phyloP scores from a whole-genome alignment of 225 moss, liverwort and hornwort species.

The Physcomitrium patens region DNA sequence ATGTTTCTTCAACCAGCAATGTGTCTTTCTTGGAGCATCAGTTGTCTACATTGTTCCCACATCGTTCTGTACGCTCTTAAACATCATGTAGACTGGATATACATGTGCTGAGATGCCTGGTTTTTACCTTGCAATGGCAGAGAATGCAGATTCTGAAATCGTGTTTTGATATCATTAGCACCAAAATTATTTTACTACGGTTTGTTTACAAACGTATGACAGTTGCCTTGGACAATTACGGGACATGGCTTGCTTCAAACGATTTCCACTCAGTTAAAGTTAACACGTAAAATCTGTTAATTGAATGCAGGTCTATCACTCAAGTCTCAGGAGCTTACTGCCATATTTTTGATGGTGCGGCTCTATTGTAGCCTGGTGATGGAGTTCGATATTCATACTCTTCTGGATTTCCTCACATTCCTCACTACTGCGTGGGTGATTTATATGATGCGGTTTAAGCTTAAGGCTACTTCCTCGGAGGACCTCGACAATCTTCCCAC shows the following conservation, averaged over 20 bases:
- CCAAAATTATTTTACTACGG: neutral
- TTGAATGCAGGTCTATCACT: conserved; percentile 61
- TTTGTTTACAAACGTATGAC: neutral
- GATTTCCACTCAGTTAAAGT: neutral
- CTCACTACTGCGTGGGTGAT: conserved; percentile 74
- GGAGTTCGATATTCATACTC: conserved; percentile 78
- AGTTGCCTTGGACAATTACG: neutral
- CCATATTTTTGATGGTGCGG: conserved; percentile 70
- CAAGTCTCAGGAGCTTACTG: conserved; percentile 83
- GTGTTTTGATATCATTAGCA: neutral
- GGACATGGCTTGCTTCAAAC: neutral
- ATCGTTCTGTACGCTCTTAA: neutral
- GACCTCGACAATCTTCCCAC: conserved; percentile 72
- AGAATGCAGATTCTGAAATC: neutral
- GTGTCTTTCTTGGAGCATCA: neutral
- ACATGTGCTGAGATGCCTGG: neutral
- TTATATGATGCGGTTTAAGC: conserved; percentile 72
- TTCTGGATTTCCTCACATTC: conserved; percentile 66
- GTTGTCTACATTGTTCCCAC: neutral
- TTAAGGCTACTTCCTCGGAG: conserved; percentile 66
- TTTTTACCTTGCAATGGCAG: neutral
- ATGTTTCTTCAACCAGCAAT: neutral
- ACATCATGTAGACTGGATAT: neutral
- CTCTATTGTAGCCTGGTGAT: conserved; percentile 83
- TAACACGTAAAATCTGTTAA: neutral